Evolutionary conservation across 2,329 filamentous ascomycete genomes (phyloP).

Genomic region (Cordyceps fumosorosea): DNA sequence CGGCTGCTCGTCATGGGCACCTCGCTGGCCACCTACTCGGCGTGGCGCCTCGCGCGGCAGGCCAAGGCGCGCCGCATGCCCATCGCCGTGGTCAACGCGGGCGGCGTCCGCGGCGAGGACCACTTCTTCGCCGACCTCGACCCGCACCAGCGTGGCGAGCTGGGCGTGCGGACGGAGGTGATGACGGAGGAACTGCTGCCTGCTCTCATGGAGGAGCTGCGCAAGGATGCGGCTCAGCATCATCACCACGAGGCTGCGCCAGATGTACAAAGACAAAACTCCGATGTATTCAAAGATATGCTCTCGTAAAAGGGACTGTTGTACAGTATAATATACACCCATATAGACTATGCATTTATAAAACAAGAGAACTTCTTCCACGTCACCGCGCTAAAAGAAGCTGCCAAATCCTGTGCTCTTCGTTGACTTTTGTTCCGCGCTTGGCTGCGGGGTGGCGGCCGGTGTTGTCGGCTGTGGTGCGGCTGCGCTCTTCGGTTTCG

Average conservation of each 20-base stretch:
- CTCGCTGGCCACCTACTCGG: constrained; percentile 89
- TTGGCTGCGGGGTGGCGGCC: constrained; percentile 18
- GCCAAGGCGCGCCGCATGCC: constrained; percentile 79
- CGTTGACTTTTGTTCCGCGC: constrained; percentile 16
- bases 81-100: constrained; percentile 81
- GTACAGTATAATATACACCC: constrained; percentile 13
- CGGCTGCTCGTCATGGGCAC: constrained; percentile 77
- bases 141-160: constrained; percentile 42
- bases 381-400: constrained; percentile 41
- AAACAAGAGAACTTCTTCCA: background rate
- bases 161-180: constrained; percentile 50
- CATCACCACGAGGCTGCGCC: background rate
- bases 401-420: constrained; percentile 30
- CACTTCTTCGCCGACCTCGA: constrained; percentile 55
- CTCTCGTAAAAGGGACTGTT: constrained; percentile 39
- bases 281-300: constrained; percentile 50
- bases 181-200: constrained; percentile 53
- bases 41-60: constrained; percentile 80
- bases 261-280: constrained; percentile 18
- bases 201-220: constrained; percentile 46
- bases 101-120: constrained; percentile 77
- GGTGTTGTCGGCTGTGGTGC: constrained; percentile 15
- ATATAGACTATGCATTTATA: constrained; percentile 15
- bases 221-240: constrained; percentile 20
- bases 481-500: constrained; percentile 13